Percentiles rank a stretch among this genome's conserved stretches.
These are phyloP conservation scores for Narthecium ossifragum DNA, from an alignment of 106 monocot species.

Conservation along the genomic window DNA sequence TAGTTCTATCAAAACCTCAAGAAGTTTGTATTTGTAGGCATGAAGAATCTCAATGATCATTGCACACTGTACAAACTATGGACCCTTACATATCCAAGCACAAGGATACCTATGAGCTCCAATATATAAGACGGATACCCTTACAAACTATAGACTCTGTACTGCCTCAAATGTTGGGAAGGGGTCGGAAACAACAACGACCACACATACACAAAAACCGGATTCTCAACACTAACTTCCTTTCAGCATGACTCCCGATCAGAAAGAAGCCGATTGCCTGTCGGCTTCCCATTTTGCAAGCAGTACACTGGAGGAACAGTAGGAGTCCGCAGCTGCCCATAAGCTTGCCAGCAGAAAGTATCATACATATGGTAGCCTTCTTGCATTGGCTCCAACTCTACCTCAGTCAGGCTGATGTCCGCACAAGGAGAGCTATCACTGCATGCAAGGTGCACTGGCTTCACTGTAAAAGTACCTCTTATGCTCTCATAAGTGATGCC, in stretches of 20 bases:
- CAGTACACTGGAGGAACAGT: conserved; percentile 61
- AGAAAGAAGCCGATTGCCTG: conserved; percentile 47
- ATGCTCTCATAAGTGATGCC: conserved; percentile 71
- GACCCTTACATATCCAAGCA: too few species aligned
- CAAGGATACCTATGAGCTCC: too few species aligned
- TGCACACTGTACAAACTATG: too few species aligned
- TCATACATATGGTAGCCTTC: conserved; percentile 63
- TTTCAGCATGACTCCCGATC: conserved; percentile 62
- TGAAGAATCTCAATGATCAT: too few species aligned
- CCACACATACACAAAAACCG: conserved; percentile 25
- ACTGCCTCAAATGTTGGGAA: conserved; percentile 27
- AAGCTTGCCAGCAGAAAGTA: conserved; percentile 81
- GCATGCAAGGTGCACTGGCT: conserved; percentile 90
- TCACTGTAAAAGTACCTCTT: conserved; percentile 74
- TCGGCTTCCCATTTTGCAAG: conserved; percentile 72
- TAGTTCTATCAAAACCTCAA: too few species aligned
- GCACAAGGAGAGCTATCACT: conserved; percentile 73
- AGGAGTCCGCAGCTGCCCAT: conserved; percentile 54
- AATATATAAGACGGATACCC: too few species aligned
- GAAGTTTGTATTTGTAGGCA: too few species aligned
- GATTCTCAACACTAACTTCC: not conserved
- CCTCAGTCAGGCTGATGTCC: conserved; percentile 52
- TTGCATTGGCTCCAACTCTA: conserved; percentile 55
- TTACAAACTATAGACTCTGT: too few species aligned
- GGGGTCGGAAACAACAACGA: conserved; percentile 44